Evolutionary conservation across 1,139 yeast genomes (phyloP), one percentile per base, ranked within the genome.

Genomic region (Suhomyces ambrosiae): DNA sequence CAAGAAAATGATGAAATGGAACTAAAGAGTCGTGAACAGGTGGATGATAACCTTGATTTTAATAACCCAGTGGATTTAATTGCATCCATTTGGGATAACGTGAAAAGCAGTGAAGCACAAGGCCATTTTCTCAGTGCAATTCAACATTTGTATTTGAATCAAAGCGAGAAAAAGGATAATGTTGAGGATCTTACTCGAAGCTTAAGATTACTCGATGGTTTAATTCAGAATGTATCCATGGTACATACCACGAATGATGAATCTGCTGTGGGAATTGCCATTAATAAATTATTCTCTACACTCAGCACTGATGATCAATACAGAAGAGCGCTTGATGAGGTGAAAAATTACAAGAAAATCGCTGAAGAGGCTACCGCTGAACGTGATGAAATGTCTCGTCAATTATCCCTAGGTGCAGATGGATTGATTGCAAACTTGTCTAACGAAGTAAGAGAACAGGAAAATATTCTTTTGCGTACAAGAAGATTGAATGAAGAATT

Each of bases 291-390:
- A 38, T 74, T 80, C 44, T 80, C 88, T 37, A 76, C 89, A n/a
- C 74, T 90, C 60, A 83, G 83, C 49, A 87, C 96, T 0, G 98
- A 92, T 60, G 96, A 89, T 44, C 86, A 85, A 60, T 96, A 96
- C 14, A 71, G 86, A 38, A 74, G 83, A 41, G 95, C 96, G 0
- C 68, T 85, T 38, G 62, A 75, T 31, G 97, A 90, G 48, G 82
- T 84, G 12, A 81, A 82, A 47, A 81, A 76, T 19, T 64, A 83
- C 30, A 77, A 78, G 32, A 81, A 79, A 50, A 71, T 75, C 28
- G 86, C 87, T 0, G 95, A 86, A 50, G 89, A 85, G 51, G 86
- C 95, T 6, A 75, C 79, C 27, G 94, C 95, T 1, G 97, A 90
- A 57, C 74, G 94, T 38, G 96, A 88, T 52, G 82, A 81, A 31